These are phyloP conservation scores for Apiotrichum gamsii DNA, from an alignment of 1,284 basidiomycete species.

Conservation along the genomic window DNA sequence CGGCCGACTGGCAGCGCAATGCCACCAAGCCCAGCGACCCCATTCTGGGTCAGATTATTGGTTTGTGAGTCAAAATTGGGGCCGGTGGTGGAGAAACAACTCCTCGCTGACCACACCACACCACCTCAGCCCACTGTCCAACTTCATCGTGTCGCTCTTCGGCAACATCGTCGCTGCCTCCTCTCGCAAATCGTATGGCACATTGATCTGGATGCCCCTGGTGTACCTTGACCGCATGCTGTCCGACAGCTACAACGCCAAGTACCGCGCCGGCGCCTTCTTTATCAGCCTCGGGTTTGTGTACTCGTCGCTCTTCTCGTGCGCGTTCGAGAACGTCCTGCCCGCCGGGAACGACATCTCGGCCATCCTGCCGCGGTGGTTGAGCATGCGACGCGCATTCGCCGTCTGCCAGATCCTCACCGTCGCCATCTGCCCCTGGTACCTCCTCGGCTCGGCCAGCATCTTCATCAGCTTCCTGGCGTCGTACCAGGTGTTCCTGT, in stretches of 20 bases:
- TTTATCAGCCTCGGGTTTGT: slow-evolving; percentile 59
- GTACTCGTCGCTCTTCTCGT: slow-evolving; percentile 32
- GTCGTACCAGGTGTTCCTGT: slow-evolving; percentile 65
- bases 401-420: slow-evolving; percentile 54
- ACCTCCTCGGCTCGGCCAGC: slow-evolving; percentile 65
- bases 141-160: slow-evolving; percentile 62
- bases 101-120: background rate
- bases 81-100: too few species aligned
- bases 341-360: slow-evolving; percentile 28
- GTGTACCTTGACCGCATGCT: slow-evolving; percentile 65
- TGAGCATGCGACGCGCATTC: slow-evolving; percentile 74
- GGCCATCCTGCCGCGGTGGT: slow-evolving; percentile 58
- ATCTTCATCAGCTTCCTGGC: slow-evolving; percentile 73
- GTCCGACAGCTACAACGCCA: slow-evolving; percentile 58
- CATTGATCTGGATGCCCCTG: slow-evolving; percentile 69
- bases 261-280: slow-evolving; percentile 59
- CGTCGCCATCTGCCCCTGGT: slow-evolving; percentile 57
- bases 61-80: slow-evolving; percentile 40
- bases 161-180: slow-evolving; percentile 75
- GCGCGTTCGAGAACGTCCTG: slow-evolving; percentile 31
- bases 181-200: slow-evolving; percentile 64
- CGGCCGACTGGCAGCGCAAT: slow-evolving; percentile 66
- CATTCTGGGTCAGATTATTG: slow-evolving; percentile 28
- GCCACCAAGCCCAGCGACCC: slow-evolving; percentile 56
- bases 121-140: slow-evolving; percentile 47